These are phyloP conservation scores for Lipomyces starkeyi DNA, from an alignment of 805 yeast genomes.

Conservation along the genomic window DNA sequence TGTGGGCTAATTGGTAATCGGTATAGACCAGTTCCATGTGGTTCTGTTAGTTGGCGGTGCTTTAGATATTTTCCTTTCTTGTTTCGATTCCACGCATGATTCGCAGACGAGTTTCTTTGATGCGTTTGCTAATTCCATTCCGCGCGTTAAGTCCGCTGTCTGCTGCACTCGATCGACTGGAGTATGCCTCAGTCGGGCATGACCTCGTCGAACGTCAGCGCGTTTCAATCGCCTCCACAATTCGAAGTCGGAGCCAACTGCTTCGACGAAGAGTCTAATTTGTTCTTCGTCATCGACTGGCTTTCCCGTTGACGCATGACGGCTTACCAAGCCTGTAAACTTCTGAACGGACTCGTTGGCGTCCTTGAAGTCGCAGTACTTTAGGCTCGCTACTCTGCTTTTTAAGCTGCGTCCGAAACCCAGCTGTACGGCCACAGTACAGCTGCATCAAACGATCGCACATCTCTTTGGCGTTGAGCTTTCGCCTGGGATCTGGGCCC, in stretches of 20 bases:
- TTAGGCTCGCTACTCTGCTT: not conserved
- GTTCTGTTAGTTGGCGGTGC: not conserved
- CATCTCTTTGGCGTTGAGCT: no score
- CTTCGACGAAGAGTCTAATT: slow-evolving; percentile 2
- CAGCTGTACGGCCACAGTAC: not conserved
- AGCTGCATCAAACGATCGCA: not conserved
- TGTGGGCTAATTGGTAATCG: not conserved
- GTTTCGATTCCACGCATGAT: no score
- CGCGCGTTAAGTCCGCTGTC: no score
- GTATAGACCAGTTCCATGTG: not conserved
- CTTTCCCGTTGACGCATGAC: not conserved
- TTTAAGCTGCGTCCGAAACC: slow-evolving; percentile 1
- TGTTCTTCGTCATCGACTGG: no score
- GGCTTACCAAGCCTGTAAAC: not conserved
- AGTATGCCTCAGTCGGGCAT: no score
- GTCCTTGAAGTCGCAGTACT: not conserved
- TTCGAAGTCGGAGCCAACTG: slow-evolving; percentile 3
- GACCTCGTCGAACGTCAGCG: slow-evolving; percentile 1
- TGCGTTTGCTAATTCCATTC: no score
- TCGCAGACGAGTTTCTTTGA: not conserved
- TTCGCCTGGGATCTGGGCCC: no score
- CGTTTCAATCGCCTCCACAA: not conserved
- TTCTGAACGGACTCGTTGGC: not conserved
- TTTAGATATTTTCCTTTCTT: no score
- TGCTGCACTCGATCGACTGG: no score